phyloP scores from a whole-genome alignment of 164 flowering plant genomes.

The Sedum album region DNA sequence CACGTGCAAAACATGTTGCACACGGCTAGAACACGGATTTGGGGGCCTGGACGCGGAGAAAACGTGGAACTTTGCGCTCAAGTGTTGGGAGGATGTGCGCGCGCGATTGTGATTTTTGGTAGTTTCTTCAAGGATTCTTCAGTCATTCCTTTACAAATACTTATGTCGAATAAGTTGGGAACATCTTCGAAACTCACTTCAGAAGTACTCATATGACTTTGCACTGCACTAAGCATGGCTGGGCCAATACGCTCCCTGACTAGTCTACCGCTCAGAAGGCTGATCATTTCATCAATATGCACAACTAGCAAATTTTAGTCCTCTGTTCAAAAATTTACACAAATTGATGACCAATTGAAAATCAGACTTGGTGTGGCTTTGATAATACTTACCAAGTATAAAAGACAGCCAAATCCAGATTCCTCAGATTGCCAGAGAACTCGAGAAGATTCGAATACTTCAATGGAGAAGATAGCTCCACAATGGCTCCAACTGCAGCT shows the following conservation, averaged over 20 bases:
- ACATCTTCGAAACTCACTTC: constrained; percentile 60
- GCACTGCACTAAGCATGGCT: constrained; percentile 90
- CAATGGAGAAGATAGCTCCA: constrained; percentile 58
- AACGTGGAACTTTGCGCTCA: too few relatives aligned
- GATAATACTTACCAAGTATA: constrained; percentile 8
- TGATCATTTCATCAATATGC: constrained; percentile 74
- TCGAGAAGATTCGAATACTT: constrained; percentile 44
- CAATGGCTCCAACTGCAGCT: constrained; percentile 86
- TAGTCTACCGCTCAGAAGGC: constrained; percentile 46
- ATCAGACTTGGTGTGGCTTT: neutral
- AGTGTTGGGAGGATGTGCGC: too few relatives aligned
- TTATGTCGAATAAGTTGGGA: constrained; percentile 24
- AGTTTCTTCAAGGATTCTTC: constrained; percentile 63
- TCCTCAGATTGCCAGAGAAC: constrained; percentile 44
- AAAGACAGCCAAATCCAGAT: constrained; percentile 60
- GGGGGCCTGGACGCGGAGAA: too few relatives aligned
- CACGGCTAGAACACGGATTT: too few relatives aligned
- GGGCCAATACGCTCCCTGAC: constrained; percentile 58
- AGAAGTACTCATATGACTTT: constrained; percentile 89
- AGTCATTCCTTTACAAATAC: constrained; percentile 60
- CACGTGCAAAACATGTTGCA: too few relatives aligned
- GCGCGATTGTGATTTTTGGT: constrained; percentile 60
- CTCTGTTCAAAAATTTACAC: neutral
- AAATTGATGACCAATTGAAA: neutral
- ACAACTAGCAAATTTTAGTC: neutral